Evolutionary conservation across 331 rosid genomes (phyloP), one percentile per base, ranked within the genome.

Genomic region (Rhamnella rubrinervis): DNA sequence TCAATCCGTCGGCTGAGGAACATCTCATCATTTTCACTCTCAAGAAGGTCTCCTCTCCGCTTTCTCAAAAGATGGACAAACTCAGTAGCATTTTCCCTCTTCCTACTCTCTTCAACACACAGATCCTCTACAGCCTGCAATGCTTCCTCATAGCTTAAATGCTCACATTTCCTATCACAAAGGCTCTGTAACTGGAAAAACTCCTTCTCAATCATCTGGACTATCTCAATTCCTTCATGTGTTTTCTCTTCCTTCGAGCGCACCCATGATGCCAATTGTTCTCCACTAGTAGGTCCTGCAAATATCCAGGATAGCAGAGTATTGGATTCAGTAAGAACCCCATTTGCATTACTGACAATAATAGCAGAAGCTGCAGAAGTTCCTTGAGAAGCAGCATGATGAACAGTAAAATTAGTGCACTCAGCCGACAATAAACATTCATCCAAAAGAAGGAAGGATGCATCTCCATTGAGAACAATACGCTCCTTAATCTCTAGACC

Each of bases 101-200:
- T 91, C 81, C 78, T 89, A 71, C 93, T 89, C 80, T 87, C 96
- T 79, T 83, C 96, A 63, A 87, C 79, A 74, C 96, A 91, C 46
- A 91, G 96, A 78, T 95, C 88, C 85, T 89, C 99, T 40, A 91
- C 84, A 14, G 84, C 78, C 82, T 83, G 96, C 61, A 89, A 71
- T 39, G 96, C 97, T 85, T 91, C 89, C 80, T 91, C 97, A 51
- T 84, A 79, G 79, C 73, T 82, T 57, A 91, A 52, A 21, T 84
- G 92, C 75, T 87, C 96, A 73, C 83, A 78, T 80, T 95, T 95
- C 72, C 84, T 83, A 81, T 91, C 97, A 82, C 96, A 91, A 41
- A 91, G 87, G 78, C 83, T 73, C 77, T 91, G 90, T 41, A 89
- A 84, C 59, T 82, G 87, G 82, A 62, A 71, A 86, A 91, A 95